phyloP scores from a whole-genome alignment of 208 protist genomes.

The Acanthamoeba sp. region DNA sequence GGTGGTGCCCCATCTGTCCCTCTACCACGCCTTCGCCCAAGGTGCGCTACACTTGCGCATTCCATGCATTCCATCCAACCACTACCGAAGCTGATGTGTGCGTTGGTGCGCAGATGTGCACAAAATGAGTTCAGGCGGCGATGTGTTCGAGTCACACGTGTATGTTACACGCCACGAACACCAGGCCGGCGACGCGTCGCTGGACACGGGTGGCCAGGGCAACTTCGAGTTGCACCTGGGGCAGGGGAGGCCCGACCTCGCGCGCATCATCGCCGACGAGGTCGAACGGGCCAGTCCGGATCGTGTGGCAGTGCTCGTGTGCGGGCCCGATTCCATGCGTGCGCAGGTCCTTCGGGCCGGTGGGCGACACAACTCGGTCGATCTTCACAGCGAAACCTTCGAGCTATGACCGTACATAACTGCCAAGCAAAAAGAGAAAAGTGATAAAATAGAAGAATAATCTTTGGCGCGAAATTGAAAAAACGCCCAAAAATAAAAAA shows the following conservation, averaged over 20 bases:
- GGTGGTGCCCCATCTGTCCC: background rate
- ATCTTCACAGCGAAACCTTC: background rate
- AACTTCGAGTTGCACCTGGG: background rate
- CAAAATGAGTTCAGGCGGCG: background rate
- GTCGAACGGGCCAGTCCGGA: background rate
- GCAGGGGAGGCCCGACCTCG: background rate
- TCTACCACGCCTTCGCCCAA: background rate
- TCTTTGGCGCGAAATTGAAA: no score
- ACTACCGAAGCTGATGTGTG: no score
- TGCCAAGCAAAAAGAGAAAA: background rate
- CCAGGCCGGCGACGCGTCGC: background rate
- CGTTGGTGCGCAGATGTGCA: no score
- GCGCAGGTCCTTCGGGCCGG: background rate
- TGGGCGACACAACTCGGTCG: background rate
- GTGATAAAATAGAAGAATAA: no score
- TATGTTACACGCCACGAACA: background rate
- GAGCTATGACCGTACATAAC: background rate
- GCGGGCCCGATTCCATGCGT: conserved; percentile 9
- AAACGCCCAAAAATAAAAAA: no score
- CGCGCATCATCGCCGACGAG: background rate
- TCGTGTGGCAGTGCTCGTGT: background rate
- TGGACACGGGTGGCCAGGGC: background rate
- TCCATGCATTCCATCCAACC: no score
- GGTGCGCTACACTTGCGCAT: background rate
- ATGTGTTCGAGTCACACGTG: background rate